These are phyloP conservation scores for Rhizopogon vinicolor DNA, from an alignment of 768 basidiomycete genomes.

Conservation along the genomic window DNA sequence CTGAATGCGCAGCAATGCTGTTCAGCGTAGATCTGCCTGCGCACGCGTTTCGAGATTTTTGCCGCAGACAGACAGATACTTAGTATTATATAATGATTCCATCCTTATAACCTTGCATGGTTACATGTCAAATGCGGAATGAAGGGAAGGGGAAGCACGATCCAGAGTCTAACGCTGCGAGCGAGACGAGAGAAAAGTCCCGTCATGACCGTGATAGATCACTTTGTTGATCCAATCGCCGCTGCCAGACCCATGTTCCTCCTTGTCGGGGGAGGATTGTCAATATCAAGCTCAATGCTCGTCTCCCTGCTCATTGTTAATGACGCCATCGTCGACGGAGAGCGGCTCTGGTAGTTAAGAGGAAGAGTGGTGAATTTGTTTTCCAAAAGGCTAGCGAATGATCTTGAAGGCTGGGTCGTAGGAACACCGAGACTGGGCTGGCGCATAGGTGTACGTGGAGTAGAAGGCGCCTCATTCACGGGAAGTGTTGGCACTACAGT, in stretches of 20 bases:
- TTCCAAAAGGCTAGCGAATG: conserved; percentile 7
- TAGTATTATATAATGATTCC: background rate
- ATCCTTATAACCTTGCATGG: background rate
- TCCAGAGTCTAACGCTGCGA: background rate
- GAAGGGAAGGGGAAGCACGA: background rate
- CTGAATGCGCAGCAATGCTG: too few species aligned
- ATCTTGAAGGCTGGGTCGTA: background rate
- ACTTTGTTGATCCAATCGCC: background rate
- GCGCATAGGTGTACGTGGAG: conserved; percentile 26
- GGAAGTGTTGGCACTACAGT: conserved; percentile 27
- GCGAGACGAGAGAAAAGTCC: background rate
- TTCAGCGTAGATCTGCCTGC: too few species aligned
- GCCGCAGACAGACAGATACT: too few species aligned
- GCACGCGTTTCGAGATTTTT: too few species aligned
- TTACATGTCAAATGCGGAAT: background rate
- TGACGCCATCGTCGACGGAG: conserved; percentile 24
- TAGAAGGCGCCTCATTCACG: conserved; percentile 32
- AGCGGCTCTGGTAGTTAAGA: conserved; percentile 24
- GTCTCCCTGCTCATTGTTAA: conserved; percentile 20
- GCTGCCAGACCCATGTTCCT: conserved; percentile 15
- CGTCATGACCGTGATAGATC: background rate
- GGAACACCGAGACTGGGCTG: conserved; percentile 1
- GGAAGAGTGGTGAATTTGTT: conserved; percentile 44
- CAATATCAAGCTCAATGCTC: conserved; percentile 9
- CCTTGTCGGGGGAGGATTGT: conserved; percentile 9